These are phyloP conservation scores for Annulohypoxylon maeteangense DNA, from an alignment of 495 filamentous ascomycete species.

Conservation along the genomic window DNA sequence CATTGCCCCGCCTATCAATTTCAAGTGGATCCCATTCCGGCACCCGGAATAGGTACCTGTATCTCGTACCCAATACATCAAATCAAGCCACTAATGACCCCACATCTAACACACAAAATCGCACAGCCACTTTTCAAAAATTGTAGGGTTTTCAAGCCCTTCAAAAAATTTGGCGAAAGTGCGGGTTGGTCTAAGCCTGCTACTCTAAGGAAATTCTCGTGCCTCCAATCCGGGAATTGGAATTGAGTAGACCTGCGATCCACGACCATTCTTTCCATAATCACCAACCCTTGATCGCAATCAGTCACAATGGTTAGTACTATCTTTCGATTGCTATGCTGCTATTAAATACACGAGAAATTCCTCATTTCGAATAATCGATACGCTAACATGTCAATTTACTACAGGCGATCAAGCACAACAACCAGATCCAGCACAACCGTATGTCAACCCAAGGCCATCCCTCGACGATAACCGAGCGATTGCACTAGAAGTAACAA, in stretches of 20 bases:
- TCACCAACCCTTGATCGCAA: slow-evolving; percentile 64
- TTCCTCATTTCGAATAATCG: background rate
- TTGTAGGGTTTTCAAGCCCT: slow-evolving; percentile 62
- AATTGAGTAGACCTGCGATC: slow-evolving; percentile 45
- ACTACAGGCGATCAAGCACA: slow-evolving; percentile 96
- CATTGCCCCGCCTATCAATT: background rate
- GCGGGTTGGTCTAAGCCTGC: slow-evolving; percentile 40
- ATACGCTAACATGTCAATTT: slow-evolving; percentile 45
- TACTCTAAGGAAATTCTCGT: slow-evolving; percentile 47
- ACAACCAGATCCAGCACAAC: slow-evolving; percentile 97
- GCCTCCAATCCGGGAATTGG: slow-evolving; percentile 45
- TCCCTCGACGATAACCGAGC: slow-evolving; percentile 30
- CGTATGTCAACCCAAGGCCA: slow-evolving; percentile 67
- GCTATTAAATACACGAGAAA: background rate
- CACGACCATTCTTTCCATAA: slow-evolving; percentile 42
- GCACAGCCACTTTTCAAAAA: slow-evolving; percentile 29
- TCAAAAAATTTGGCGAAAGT: slow-evolving; percentile 60
- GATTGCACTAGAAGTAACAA: slow-evolving; percentile 17
- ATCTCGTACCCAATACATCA: background rate
- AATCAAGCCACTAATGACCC: slow-evolving; percentile 4
- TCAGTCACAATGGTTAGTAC: slow-evolving; percentile 72
- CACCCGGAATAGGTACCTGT: no score
- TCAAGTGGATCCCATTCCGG: background rate
- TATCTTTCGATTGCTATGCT: background rate
- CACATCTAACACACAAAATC: slow-evolving; percentile 12